Evolutionary conservation across 225 moss, liverwort and hornwort species (phyloP).

Genomic region (Takakia lepidozioides): DNA sequence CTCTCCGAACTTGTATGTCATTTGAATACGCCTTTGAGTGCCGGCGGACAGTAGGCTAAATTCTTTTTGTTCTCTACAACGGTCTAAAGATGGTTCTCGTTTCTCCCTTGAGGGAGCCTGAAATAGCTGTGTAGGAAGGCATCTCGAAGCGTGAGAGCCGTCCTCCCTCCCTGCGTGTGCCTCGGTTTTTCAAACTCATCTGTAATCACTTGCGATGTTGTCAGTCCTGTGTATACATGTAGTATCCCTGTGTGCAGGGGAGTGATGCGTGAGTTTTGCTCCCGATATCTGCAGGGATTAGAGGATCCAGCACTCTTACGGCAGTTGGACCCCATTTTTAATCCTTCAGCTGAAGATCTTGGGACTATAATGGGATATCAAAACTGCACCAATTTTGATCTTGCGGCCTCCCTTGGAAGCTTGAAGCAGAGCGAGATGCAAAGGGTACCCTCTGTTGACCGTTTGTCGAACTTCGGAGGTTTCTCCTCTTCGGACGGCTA

Average conservation of each 20-base stretch:
- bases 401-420: slow-evolving; percentile 6
- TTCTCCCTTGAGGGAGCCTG: no score
- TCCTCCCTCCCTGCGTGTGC: no score
- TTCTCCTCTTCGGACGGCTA: slow-evolving; percentile 47
- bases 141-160: not conserved
- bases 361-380: not conserved
- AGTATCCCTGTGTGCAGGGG: not conserved
- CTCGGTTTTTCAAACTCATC: no score
- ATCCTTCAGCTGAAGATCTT: slow-evolving; percentile 19
- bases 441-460: not conserved
- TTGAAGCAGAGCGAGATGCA: slow-evolving; percentile 32
- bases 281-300: slow-evolving; percentile 20
- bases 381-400: slow-evolving; percentile 12
- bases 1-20: slow-evolving; percentile 81
- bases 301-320: slow-evolving; percentile 28
- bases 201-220: no score
- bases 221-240: no score
- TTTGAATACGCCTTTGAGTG: no score
- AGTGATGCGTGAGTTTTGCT: not conserved
- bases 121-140: not conserved
- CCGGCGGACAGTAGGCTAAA: no score
- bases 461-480: slow-evolving; percentile 4
- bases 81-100: no score
- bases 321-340: slow-evolving; percentile 32
- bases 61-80: no score